These are phyloP conservation scores for Acarospora socialis DNA, from an alignment of 2,329 filamentous ascomycete species.

Conservation along the genomic window DNA sequence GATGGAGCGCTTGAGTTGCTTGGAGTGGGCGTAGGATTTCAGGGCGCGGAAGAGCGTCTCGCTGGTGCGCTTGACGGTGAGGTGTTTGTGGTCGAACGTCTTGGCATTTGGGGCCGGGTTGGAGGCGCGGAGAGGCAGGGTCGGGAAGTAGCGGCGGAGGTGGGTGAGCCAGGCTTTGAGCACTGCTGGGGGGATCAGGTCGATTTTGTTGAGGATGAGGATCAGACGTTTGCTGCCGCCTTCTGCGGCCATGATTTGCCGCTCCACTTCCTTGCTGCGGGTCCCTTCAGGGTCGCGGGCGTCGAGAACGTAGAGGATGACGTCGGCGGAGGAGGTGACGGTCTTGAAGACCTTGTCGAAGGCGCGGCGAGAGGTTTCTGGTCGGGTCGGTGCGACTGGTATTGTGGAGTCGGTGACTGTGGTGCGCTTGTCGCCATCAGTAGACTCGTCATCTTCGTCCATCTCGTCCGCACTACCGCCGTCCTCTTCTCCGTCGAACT, in stretches of 20 bases:
- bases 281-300: conserved; percentile 85
- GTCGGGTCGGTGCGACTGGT: conserved; percentile 19
- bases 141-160: conserved; percentile 80
- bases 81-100: conserved; percentile 80
- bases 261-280: conserved; percentile 78
- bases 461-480: conserved; percentile 45
- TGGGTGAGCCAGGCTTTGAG: conserved; percentile 75
- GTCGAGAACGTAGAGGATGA: conserved; percentile 84
- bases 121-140: conserved; percentile 74
- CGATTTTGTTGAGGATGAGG: conserved; percentile 89
- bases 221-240: conserved; percentile 75
- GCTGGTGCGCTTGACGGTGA: conserved; percentile 76
- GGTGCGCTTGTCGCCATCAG: conserved; percentile 29
- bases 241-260: conserved; percentile 78
- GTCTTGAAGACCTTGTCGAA: conserved; percentile 96
- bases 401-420: conserved; percentile 1
- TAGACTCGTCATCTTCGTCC: conserved; percentile 38
- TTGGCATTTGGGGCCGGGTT: conserved; percentile 71
- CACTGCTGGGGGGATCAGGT: conserved; percentile 68
- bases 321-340: conserved; percentile 77
- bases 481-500: conserved; percentile 54
- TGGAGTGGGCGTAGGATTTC: conserved; percentile 72
- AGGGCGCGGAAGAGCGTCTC: conserved; percentile 74
- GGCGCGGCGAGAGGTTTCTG: conserved; percentile 61
- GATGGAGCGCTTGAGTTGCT: conserved; percentile 75